Evolutionary conservation across 2,329 filamentous ascomycete genomes (phyloP).

Genomic region (Pleomassaria siparia): DNA sequence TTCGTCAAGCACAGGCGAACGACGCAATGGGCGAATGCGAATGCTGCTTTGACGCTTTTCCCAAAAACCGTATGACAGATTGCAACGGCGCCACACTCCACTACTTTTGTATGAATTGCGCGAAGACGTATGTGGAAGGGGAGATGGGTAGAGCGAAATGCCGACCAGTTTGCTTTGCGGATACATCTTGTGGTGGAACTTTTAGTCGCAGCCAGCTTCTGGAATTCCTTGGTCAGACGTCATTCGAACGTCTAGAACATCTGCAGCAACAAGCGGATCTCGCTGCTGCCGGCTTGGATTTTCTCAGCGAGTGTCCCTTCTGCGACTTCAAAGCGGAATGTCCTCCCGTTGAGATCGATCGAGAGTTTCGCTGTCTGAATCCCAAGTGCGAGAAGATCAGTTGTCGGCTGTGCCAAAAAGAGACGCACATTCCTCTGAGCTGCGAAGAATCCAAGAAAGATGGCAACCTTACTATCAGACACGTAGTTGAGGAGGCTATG

Average conservation of each 20-base stretch:
- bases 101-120: constrained; percentile 71
- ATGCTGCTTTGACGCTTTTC: constrained; percentile 70
- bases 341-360: constrained; percentile 65
- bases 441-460: constrained; percentile 68
- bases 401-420: constrained; percentile 62
- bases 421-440: constrained; percentile 70
- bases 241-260: constrained; percentile 64
- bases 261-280: constrained; percentile 72
- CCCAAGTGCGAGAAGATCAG: constrained; percentile 60
- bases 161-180: constrained; percentile 70
- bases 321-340: constrained; percentile 79
- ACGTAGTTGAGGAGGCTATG: constrained; percentile 80
- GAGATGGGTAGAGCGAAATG: constrained; percentile 71
- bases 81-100: constrained; percentile 64
- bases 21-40: constrained; percentile 64
- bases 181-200: constrained; percentile 56
- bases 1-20: constrained; percentile 23
- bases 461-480: constrained; percentile 61
- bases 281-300: constrained; percentile 68
- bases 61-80: constrained; percentile 67
- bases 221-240: constrained; percentile 60
- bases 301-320: constrained; percentile 76
- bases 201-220: constrained; percentile 61
- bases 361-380: constrained; percentile 72
- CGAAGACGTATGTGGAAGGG: constrained; percentile 64